These are phyloP conservation scores for Chytriomyces sp. DNA, from an alignment of 192 early-diverging fungal species.

Conservation along the genomic window DNA sequence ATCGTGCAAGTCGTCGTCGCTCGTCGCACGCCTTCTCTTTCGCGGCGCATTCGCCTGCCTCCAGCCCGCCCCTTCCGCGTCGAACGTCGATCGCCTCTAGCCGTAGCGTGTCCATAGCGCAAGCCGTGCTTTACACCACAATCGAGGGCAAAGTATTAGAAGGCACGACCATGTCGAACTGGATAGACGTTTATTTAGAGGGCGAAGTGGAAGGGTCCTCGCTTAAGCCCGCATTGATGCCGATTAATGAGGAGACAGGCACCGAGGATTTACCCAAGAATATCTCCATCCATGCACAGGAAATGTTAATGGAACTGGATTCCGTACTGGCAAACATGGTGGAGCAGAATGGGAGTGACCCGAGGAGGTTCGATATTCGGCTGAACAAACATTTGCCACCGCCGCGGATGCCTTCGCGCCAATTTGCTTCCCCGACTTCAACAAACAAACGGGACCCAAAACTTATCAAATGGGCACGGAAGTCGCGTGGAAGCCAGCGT, in stretches of 20 bases:
- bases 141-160: background rate
- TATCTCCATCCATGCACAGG: too few species aligned
- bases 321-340: background rate
- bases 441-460: background rate
- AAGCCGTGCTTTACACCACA: background rate
- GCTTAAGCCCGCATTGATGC: background rate
- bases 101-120: background rate
- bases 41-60: background rate
- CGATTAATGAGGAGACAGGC: background rate
- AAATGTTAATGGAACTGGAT: background rate
- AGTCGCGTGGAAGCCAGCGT: too few species aligned
- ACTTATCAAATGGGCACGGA: too few species aligned
- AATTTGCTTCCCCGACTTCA: background rate
- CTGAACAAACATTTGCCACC: too few species aligned
- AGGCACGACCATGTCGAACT: background rate
- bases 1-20: background rate
- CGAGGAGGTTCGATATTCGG: background rate
- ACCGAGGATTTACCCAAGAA: background rate
- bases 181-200: background rate
- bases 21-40: background rate
- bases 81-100: background rate
- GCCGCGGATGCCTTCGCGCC: background rate
- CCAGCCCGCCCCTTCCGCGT: background rate
- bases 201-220: background rate
- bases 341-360: background rate